A percentile compares a stretch with the other conserved stretches of the same genome.
Evolutionary conservation across 2,329 filamentous ascomycete species (phyloP).

Genomic region (Clarireedia sp.): DNA sequence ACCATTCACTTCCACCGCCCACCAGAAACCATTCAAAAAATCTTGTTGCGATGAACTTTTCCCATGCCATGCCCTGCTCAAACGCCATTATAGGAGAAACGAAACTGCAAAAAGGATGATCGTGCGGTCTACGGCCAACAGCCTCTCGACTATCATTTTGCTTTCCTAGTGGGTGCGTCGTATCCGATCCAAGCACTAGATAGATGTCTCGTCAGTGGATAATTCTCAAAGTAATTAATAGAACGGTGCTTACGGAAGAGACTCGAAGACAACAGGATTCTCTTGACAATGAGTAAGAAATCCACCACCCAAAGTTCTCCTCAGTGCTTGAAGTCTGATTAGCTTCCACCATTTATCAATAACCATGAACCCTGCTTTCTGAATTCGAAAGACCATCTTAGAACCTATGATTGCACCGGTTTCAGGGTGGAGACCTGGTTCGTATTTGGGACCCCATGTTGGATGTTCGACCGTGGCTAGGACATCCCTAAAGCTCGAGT

Average conservation of each 20-base stretch:
- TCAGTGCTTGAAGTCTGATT: conserved; percentile 52
- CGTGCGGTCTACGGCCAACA: too few relatives aligned
- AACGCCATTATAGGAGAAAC: too few relatives aligned
- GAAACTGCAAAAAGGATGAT: too few relatives aligned
- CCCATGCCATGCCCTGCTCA: too few relatives aligned
- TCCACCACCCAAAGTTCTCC: conserved; percentile 52
- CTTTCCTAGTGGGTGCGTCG: too few relatives aligned
- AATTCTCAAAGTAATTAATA: not conserved
- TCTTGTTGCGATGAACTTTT: too few relatives aligned
- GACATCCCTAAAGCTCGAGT: conserved; percentile 58
- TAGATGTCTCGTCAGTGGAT: not conserved
- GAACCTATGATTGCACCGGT: conserved; percentile 53
- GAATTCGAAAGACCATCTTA: conserved; percentile 52
- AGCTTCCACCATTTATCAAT: conserved; percentile 72
- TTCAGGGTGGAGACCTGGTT: conserved; percentile 53
- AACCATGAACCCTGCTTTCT: conserved; percentile 49
- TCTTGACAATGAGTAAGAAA: conserved; percentile 56
- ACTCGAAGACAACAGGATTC: conserved; percentile 53
- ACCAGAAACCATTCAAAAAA: too few relatives aligned
- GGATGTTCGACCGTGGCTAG: conserved; percentile 59
- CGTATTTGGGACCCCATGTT: conserved; percentile 56
- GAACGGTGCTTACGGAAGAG: conserved; percentile 36
- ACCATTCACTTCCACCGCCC: too few relatives aligned
- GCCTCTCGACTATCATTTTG: too few relatives aligned
- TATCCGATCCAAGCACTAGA: too few relatives aligned